Base-by-base conservation (phyloP, 208 protist species). In the Acanthamoeba healyi region DNA sequence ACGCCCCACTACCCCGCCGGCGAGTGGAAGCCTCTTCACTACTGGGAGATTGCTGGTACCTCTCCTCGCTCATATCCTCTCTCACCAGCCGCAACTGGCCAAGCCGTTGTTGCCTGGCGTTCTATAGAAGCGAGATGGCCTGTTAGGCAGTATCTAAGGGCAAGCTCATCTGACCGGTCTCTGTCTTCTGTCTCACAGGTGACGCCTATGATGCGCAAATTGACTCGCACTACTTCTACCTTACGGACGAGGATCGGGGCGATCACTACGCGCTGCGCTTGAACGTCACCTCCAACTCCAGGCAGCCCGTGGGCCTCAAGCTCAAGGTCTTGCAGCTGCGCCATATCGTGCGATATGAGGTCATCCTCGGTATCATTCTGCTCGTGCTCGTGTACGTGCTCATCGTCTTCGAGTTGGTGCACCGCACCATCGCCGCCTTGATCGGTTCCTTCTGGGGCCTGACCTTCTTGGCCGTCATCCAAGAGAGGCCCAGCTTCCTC, bases 321-420 rank as follows among this genome's bases (percentile, higher is more conserved):
- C 29, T 90, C 36, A 22, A 90, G 19, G 29, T 51, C 51, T 32
- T 90, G 22, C 54, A 26, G 17, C 46, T 90, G 51, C 22, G 82
- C 7, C 29, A 34, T 2, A 15, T 90, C 36, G 82, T 19, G 36
- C 14, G 34, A 42, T 65, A 67, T 24, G 49, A 90, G 56, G 82
- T 65, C 5, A 9, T 40, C n/a, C 63, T 61, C 54, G 54, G 54
- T 24, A 4, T 61, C 7, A 6, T 40, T 12, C 63, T 46, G 7
- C 34, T 40, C 63, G 29, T 72, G 29, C 63, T 40, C n/a, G 14
- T 22, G 15, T 40, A 5, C 49, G 7, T 24, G 15, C 19, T 97
- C 36, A 97, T 97, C 58, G 51, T 97, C 17, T 97, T 97, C 88
- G 96, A 97, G 65, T 86, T 96, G 29, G 51, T 97, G 26, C 95